These are phyloP conservation scores for Rosa hybrid DNA, from an alignment of 331 rosid species.

Conservation along the genomic window DNA sequence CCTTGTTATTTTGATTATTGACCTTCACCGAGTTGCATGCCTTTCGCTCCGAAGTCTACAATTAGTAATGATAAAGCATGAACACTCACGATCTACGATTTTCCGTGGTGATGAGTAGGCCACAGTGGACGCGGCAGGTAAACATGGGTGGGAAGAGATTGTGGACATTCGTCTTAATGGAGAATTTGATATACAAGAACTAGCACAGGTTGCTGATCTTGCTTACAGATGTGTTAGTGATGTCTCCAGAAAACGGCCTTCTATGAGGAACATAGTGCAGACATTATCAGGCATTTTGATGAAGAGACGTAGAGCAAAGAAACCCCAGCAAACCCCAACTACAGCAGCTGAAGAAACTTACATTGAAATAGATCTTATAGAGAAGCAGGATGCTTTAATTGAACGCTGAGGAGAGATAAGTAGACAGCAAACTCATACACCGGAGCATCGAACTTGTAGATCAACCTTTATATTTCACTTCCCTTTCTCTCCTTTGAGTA, in stretches of 20 bases:
- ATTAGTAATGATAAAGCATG: neutral
- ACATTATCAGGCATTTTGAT: constrained; percentile 1
- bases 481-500: neutral
- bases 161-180: constrained; percentile 8
- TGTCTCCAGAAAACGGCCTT: neutral
- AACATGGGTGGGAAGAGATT: constrained; percentile 16
- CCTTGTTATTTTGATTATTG: neutral
- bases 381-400: neutral
- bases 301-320: neutral
- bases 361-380: constrained; percentile 1
- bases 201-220: constrained; percentile 8
- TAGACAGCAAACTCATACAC: neutral
- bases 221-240: constrained; percentile 10
- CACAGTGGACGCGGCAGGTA: constrained; percentile 3
- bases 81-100: neutral
- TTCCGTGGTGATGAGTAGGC: constrained; percentile 10
- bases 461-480: neutral
- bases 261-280: constrained; percentile 17
- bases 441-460: neutral
- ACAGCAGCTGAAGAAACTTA: constrained; percentile 14
- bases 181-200: constrained; percentile 7
- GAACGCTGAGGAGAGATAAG: constrained; percentile 13
- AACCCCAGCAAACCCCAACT: neutral
- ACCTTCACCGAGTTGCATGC: neutral
- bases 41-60: neutral